A percentile compares a stretch with the other conserved stretches of the same genome.
Conservation (phyloP, 1,284 basidiomycete species). For the Ustilago xerochloae region DNA sequence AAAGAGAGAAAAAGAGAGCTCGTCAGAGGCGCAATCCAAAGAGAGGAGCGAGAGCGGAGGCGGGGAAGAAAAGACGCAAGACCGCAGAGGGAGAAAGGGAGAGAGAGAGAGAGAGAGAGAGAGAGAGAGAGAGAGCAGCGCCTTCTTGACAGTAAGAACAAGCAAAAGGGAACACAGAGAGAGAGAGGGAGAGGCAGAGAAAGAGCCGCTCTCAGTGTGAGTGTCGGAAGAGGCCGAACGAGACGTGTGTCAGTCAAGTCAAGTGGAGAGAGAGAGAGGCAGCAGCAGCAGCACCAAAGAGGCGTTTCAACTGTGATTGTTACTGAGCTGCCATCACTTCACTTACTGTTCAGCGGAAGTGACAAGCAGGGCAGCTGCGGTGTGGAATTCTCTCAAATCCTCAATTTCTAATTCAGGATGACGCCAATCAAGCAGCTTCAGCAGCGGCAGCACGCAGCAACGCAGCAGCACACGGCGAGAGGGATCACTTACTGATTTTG, state of each 20-base stretch:
- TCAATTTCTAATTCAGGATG: too few species aligned
- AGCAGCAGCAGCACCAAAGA: neutral
- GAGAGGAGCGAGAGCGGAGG: neutral
- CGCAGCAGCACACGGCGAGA: too few species aligned
- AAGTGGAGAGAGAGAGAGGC: neutral
- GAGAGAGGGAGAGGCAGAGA: neutral
- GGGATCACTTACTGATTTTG: too few species aligned
- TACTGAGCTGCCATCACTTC: too few species aligned
- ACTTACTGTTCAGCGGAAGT: too few species aligned
- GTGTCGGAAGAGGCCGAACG: neutral
- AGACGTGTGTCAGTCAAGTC: too few species aligned
- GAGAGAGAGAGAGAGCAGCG: neutral
- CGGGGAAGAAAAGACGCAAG: too few species aligned
- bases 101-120: neutral
- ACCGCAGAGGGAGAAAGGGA: neutral
- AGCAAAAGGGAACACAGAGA: neutral
- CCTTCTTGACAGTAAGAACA: neutral
- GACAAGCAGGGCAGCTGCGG: too few species aligned
- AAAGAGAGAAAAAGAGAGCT: neutral
- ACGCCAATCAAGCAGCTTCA: too few species aligned
- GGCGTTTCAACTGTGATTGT: too few species aligned
- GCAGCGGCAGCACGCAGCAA: too few species aligned
- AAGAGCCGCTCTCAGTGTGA: neutral
- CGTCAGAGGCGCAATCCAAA: neutral
- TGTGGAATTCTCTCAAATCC: too few species aligned